phyloP scores from a whole-genome alignment of 495 filamentous ascomycete species.

The Lasiosphaeria ovina region DNA sequence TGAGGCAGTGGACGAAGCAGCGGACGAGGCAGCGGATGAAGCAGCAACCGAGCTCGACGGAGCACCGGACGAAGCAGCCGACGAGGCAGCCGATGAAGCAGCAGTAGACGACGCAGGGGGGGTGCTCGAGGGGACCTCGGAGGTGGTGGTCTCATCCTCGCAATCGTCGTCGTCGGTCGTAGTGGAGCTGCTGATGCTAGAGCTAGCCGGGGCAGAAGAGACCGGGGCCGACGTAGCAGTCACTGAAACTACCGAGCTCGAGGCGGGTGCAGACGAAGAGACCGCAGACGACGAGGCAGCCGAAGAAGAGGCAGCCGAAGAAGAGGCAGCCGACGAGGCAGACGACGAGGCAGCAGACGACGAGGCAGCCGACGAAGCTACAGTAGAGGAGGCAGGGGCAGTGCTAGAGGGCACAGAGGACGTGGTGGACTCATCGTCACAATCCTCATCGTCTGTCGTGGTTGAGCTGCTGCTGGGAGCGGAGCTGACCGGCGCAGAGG shows the following conservation, averaged over 20 bases:
- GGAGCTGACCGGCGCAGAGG: constrained; percentile 2
- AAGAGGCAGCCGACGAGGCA: background rate
- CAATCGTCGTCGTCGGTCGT: background rate
- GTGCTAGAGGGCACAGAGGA: constrained; percentile 4
- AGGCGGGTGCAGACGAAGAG: background rate
- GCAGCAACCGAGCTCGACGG: background rate
- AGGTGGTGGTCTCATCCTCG: background rate
- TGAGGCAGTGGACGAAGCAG: background rate
- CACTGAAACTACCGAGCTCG: background rate
- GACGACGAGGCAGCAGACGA: constrained; percentile 1
- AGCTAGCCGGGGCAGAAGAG: background rate
- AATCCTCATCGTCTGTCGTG: background rate
- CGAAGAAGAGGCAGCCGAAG: background rate
- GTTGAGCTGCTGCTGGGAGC: constrained; percentile 3
- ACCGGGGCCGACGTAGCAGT: background rate
- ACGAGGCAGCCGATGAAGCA: background rate
- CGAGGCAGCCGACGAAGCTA: background rate
- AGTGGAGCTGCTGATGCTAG: background rate
- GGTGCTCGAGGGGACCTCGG: constrained; percentile 1
- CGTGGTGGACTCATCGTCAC: constrained; percentile 12
- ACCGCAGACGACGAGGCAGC: background rate
- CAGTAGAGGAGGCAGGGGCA: background rate
- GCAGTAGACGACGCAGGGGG: background rate
- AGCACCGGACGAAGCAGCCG: background rate
- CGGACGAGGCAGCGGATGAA: background rate